Base-by-base conservation (phyloP, 2,329 filamentous ascomycete species). In the Colletotrichum siamense region DNA sequence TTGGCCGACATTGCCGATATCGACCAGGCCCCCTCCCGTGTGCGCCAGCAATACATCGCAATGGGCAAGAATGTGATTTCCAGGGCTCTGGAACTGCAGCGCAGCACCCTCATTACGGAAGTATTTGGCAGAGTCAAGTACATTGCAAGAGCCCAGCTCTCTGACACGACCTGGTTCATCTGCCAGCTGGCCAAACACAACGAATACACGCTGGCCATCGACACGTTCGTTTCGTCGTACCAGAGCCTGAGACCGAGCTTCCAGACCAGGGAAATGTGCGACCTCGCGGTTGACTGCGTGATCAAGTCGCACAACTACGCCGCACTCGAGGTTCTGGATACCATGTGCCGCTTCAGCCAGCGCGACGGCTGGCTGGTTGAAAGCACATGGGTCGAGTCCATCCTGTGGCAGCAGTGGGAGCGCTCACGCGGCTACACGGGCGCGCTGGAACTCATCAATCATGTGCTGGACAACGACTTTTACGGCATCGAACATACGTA, bases 161-260 rank as follows among this genome's bases (percentile, higher is more conserved):
- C 32, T 24, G 61, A 39, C 26, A 71, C 59, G 10, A 44, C 52
- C 6, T 69, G 69, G 69, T 71, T 76, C 34, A 73, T 78, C 36
- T 26, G 24, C 16, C 55, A 69, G 24, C 76, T 78, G 18, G 30
- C 18, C 6, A 44, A 49, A 9, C 24, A 63, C 16, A 36, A 49
- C 22, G 57, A 77, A 16, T 66, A 67, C 30, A 32, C 32, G 16
- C 49, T 76, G 63, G 73, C 69, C 22, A 71, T 78, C 32, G 77
- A 78, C 32, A 55, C 55, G 9, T 78, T 78, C 30, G 30, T 71
- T 13, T 49, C 49, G 13, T 36, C 65, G n/a, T 73, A 73, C 28
- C n/a, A 61, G 6, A 39, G 39, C 22, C 44, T 73, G n/a, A 44
- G 49, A 10, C 18, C 30, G 28, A 57, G 24, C 34, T 24, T 49